Evolutionary conservation across 495 filamentous ascomycete genomes (phyloP).

Genomic region (Penicillium parvum): DNA sequence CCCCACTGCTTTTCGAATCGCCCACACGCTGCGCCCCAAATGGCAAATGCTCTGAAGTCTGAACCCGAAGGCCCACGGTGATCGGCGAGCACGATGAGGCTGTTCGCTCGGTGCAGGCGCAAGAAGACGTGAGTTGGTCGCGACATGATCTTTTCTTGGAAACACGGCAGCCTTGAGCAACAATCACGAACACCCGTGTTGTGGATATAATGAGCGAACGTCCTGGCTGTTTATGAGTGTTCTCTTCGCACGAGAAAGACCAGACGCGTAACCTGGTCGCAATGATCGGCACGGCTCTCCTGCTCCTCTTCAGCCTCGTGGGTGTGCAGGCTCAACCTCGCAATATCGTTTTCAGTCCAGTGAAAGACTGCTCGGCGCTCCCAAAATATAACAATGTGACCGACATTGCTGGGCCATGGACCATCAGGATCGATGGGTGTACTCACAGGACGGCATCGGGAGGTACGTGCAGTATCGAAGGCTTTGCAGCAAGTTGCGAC

Average conservation of each 20-base stretch:
- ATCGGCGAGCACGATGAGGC: conserved; percentile 1
- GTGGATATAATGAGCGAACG: too few species aligned
- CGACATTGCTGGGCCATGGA: conserved; percentile 16
- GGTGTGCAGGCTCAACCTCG: conserved; percentile 4
- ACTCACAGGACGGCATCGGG: not conserved
- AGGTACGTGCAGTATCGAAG: conserved; percentile 7
- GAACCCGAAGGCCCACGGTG: not conserved
- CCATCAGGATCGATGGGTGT: conserved; percentile 5
- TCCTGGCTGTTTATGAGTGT: too few species aligned
- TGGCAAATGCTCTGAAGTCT: not conserved
- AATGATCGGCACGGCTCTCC: not conserved
- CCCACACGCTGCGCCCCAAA: not conserved
- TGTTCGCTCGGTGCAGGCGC: conserved; percentile 1
- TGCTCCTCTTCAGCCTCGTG: not conserved
- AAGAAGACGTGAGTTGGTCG: too few species aligned
- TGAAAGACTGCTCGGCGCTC: conserved; percentile 9
- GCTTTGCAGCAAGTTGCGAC: conserved; percentile 5
- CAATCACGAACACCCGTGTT: too few species aligned
- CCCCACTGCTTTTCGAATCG: too few species aligned
- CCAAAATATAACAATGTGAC: conserved; percentile 9
- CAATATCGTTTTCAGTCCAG: not conserved
- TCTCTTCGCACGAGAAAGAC: too few species aligned
- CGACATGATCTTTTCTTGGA: too few species aligned
- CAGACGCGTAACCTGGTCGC: not conserved
- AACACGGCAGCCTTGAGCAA: too few species aligned